Evolutionary conservation across 495 filamentous ascomycete genomes (phyloP), one percentile per base, ranked within the genome.

Genomic region (Tetracladium setigerum): DNA sequence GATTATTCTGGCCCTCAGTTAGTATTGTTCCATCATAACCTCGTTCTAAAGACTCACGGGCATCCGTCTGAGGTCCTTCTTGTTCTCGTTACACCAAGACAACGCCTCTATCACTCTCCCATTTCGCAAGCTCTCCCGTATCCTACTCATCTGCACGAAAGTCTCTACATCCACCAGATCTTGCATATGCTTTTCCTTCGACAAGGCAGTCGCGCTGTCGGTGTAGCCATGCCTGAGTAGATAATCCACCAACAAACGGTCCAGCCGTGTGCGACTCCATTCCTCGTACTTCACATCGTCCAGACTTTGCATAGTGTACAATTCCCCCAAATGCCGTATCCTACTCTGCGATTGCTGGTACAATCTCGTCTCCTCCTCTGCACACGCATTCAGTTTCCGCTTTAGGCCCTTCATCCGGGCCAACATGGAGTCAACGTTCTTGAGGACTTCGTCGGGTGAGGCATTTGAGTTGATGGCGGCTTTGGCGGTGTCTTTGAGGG

Each of bases 271-370:
- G 32, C 84, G 74, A 34, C 84, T 86, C 94, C 94, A 98, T 44
- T 77, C 69, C 55, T 96, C 94, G 65, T 97, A 98, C 54, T 88
- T 89, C 46, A 94, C 88, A 67, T 97, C 94, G 36, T 84, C 84
- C 56, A 96, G 66, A 49, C 79, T 89, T 35, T 84, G 79, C 50
- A 97, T 86, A 49, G 74, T 63, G 54, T 90, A 84, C 12, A 98
- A 71, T 46, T 86, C 79, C 45, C 84, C 71, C 38, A 97, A 65
- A 67, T 98, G 90, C 32, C 75, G 67, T 39, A 95, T 79, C 10
- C 92, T 79, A 50, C 86, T 84, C 41, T 76, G 74, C 9, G 83
- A 78, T 55, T 94, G 83, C 10, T 70, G 68, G 53, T 92, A 83
- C 0, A 94, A 71, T 5, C 69, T 70, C 45, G 71, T 72, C 64